phyloP scores from a whole-genome alignment of 495 filamentous ascomycete genomes.

The Penicillium alfredii region DNA sequence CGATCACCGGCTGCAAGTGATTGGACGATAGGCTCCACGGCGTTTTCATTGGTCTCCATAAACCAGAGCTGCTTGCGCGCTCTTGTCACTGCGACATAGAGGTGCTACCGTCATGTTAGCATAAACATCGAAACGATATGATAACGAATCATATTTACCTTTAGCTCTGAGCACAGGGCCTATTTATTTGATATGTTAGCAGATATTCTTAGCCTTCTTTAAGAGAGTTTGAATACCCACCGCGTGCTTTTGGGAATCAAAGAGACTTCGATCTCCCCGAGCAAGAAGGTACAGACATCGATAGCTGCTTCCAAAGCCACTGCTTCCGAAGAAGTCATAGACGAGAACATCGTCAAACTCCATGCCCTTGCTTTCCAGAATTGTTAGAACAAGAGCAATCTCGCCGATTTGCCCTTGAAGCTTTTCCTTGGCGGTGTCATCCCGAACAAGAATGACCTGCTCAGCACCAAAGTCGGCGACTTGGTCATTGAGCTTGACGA shows the following conservation, averaged over 20 bases:
- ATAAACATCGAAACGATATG: not conserved
- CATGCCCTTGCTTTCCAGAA: slow-evolving; percentile 43
- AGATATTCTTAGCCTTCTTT: not conserved
- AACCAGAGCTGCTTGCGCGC: slow-evolving; percentile 22
- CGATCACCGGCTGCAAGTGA: slow-evolving; percentile 2
- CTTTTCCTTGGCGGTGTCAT: slow-evolving; percentile 23
- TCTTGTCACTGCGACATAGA: slow-evolving; percentile 28
- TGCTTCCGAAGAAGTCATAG: slow-evolving; percentile 28
- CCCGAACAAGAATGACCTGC: slow-evolving; percentile 40
- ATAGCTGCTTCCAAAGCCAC: slow-evolving; percentile 13
- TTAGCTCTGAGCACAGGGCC: slow-evolving; percentile 23
- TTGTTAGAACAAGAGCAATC: slow-evolving; percentile 34
- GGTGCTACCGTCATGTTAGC: slow-evolving; percentile 10
- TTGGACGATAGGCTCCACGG: slow-evolving; percentile 8
- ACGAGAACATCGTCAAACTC: slow-evolving; percentile 41
- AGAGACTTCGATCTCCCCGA: slow-evolving; percentile 1
- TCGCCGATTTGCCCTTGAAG: slow-evolving; percentile 25
- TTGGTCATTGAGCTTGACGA: slow-evolving; percentile 22
- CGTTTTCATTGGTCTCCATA: slow-evolving; percentile 15
- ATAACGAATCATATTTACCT: slow-evolving; percentile 1
- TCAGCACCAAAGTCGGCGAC: slow-evolving; percentile 36
- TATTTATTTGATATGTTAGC: not conserved
- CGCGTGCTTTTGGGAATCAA: slow-evolving; percentile 18
- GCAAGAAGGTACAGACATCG: slow-evolving; percentile 9
- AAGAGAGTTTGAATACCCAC: not conserved